phyloP scores from a whole-genome alignment of 441 rosid genomes.

The Brassica hybrid region DNA sequence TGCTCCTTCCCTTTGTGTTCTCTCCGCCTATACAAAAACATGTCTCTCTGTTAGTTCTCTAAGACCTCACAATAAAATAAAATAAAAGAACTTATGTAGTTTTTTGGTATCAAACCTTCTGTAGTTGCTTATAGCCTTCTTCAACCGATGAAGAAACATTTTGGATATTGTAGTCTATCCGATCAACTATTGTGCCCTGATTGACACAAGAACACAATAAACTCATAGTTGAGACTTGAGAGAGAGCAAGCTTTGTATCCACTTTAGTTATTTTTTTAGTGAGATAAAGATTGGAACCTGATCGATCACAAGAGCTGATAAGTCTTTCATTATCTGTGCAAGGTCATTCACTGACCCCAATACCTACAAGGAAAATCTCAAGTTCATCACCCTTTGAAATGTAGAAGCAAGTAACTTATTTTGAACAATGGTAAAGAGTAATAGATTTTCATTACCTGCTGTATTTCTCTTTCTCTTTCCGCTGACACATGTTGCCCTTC shows the following conservation, averaged over 20 bases:
- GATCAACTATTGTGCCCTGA: slow-evolving; percentile 96
- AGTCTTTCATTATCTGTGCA: slow-evolving; percentile 97
- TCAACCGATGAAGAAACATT: slow-evolving; percentile 81
- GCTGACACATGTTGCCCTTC: slow-evolving; percentile 71
- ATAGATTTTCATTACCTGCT: slow-evolving; percentile 55
- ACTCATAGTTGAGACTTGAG: slow-evolving; percentile 4
- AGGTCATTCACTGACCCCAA: slow-evolving; percentile 88
- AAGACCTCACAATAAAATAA: neutral
- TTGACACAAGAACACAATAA: slow-evolving; percentile 19
- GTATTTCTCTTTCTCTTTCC: slow-evolving; percentile 95
- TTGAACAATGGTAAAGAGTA: neutral
- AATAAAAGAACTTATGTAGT: neutral
- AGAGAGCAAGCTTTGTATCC: neutral
- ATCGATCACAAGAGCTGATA: slow-evolving; percentile 92
- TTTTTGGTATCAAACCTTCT: slow-evolving; percentile 35
- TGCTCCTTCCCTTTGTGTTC: slow-evolving; percentile 88
- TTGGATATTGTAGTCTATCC: slow-evolving; percentile 93
- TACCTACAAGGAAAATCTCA: slow-evolving; percentile 48
- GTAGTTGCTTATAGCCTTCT: slow-evolving; percentile 83
- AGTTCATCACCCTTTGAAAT: neutral
- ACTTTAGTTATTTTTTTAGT: neutral
- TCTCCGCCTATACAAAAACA: slow-evolving; percentile 65
- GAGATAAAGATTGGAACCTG: slow-evolving; percentile 57
- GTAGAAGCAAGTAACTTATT: neutral
- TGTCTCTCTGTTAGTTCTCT: neutral